These are phyloP conservation scores for Fusarium begoniae DNA, from an alignment of 2,329 filamentous ascomycete genomes.

Conservation along the genomic window DNA sequence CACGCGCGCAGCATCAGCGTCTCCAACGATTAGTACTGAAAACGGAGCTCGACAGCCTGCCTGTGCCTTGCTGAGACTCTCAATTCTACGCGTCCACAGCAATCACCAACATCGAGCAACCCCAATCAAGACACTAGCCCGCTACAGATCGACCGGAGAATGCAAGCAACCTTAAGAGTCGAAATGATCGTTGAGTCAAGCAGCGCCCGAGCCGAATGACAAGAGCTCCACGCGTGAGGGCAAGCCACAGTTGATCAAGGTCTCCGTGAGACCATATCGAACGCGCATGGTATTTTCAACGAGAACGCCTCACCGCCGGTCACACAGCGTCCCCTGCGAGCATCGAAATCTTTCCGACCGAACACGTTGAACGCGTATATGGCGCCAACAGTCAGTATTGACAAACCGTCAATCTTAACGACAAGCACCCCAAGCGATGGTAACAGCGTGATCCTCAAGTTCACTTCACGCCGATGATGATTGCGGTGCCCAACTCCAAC, in stretches of 20 bases:
- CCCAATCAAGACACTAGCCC: neutral
- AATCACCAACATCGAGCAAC: neutral
- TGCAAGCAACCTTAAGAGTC: rapidly evolving
- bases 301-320: neutral
- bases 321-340: rapidly evolving
- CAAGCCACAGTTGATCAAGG: too few relatives aligned
- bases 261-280: neutral
- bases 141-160: neutral
- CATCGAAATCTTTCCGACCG: rapidly evolving
- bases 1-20: neutral
- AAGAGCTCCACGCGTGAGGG: neutral
- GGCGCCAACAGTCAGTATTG: rapidly evolving
- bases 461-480: neutral
- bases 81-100: neutral
- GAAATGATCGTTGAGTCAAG: neutral
- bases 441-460: neutral
- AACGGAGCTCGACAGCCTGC: neutral
- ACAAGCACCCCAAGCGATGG: neutral
- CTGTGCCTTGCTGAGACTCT: neutral
- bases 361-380: rapidly evolving
- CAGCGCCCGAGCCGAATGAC: neutral
- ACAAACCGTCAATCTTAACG: rapidly evolving
- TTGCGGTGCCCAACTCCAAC: neutral
- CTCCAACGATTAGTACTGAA: neutral
- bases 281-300: neutral